Evolutionary conservation across 148 eudicot genomes (phyloP).

Genomic region (Rhododendron griersonianum): DNA sequence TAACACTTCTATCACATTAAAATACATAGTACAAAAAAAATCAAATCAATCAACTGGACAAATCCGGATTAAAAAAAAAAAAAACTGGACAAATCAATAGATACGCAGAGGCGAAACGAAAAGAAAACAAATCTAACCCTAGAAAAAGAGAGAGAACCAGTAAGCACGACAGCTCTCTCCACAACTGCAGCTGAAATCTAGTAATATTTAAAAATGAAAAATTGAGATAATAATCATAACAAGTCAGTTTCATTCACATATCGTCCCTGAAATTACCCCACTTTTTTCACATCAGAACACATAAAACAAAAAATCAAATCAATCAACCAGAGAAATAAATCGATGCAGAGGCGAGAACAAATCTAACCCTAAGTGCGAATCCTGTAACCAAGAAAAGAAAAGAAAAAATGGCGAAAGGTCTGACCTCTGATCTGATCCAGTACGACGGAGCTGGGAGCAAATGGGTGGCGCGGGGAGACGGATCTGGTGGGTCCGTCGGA

Average conservation of each 20-base stretch:
- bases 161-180: background rate
- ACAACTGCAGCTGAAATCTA: background rate
- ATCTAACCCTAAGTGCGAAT: background rate
- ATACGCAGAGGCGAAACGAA: too few relatives aligned
- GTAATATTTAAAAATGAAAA: background rate
- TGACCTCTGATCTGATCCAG: constrained; percentile 19
- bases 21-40: background rate
- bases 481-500: background rate
- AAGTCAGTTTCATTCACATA: background rate
- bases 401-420: background rate
- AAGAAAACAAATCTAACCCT: too few relatives aligned
- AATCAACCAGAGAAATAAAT: background rate
- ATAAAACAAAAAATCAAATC: background rate
- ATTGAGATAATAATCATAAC: background rate
- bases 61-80: background rate
- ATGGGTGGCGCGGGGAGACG: background rate
- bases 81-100: background rate
- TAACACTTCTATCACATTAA: background rate
- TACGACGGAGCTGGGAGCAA: background rate
- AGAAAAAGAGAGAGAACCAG: background rate
- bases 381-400: background rate
- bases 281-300: background rate
- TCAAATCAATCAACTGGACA: background rate
- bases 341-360: background rate
- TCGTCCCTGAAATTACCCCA: background rate